Base-by-base conservation (phyloP, 2,329 filamentous ascomycete genomes). In the Arachnomyces sp. region DNA sequence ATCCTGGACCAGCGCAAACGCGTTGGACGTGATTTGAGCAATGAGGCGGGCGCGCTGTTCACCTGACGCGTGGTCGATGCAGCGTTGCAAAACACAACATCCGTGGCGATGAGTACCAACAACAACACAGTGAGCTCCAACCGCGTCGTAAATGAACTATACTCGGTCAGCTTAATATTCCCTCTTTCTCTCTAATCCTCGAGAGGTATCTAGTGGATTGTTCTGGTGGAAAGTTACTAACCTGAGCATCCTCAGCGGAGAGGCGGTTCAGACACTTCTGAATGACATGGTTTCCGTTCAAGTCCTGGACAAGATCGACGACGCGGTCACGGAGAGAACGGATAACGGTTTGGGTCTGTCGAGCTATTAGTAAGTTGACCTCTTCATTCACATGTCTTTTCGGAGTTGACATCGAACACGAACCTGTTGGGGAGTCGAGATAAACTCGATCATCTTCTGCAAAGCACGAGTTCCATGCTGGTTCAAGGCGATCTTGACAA, bases 381-480 rank as follows among this genome's bases (percentile, higher is more conserved):
- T 39, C 12, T 15, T n/a, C 3, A 33, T 15, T 9, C 34, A 31
- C 16, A 11, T 6, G 5, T n/a, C 21, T 25, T 9, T 25, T 25
- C 21, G 5, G 21, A 25, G 21, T 25, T 9, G 21, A 25, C 21
- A 25, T 25, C 21, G 32, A 34, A 29, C 7, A 30, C 39, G 28
- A 44, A 64, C 67, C 63, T 98, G 92, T 56, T 84, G 80, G 3
- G 80, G 75, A 17, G 86, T 93, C 38, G 82, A 85, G 56, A 98
- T 86, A 61, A 86, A 93, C 66, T 98, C 92, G 51, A 98, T 98
- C 92, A 98, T 98, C 75, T 96, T 98, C 70, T 98, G 92, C 44
- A 98, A 70, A 47, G 92, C 92, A 39, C 92, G 82, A 44, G 92
- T 98, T 52, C 92, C 92, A 61, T 98, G 92, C 68, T 95, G 90